Evolutionary conservation across 805 yeast genomes (phyloP).

Genomic region (Millerozyma miso): DNA sequence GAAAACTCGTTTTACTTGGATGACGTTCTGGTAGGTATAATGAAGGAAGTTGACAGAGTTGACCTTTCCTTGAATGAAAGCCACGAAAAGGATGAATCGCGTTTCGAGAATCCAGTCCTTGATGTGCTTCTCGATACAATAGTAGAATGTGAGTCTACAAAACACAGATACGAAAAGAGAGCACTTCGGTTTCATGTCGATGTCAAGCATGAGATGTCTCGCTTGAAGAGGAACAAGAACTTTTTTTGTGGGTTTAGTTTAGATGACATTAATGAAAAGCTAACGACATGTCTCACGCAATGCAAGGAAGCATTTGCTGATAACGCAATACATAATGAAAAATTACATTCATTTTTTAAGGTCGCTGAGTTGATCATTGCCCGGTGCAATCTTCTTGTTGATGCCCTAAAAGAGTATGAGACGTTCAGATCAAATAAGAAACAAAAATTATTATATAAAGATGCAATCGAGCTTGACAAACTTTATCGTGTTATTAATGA

Average conservation of each 20-base stretch:
- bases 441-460: slow-evolving; percentile 10
- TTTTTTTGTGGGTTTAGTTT: slow-evolving; percentile 4
- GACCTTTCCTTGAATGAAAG: neutral
- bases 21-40: slow-evolving; percentile 1
- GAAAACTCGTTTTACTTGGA: neutral
- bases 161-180: slow-evolving; percentile 28
- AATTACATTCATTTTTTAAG: slow-evolving; percentile 2
- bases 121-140: slow-evolving; percentile 11
- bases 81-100: neutral
- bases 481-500: slow-evolving; percentile 8
- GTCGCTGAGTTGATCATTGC: slow-evolving; percentile 2
- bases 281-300: slow-evolving; percentile 5
- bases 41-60: neutral
- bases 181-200: slow-evolving; percentile 26
- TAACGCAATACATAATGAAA: neutral
- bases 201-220: slow-evolving; percentile 10
- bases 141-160: slow-evolving; percentile 14
- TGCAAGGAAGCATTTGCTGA: slow-evolving; percentile 1
- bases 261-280: neutral
- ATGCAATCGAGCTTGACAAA: slow-evolving; percentile 12
- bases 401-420: slow-evolving; percentile 5
- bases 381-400: slow-evolving; percentile 6
- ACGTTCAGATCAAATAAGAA: slow-evolving; percentile 5
- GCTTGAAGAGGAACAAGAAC: slow-evolving; percentile 3
- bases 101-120: neutral